Evolutionary conservation across 192 early-diverging fungal species (phyloP), one percentile per base, ranked within the genome.

Genomic region (Gorgonomyces haynaldii): DNA sequence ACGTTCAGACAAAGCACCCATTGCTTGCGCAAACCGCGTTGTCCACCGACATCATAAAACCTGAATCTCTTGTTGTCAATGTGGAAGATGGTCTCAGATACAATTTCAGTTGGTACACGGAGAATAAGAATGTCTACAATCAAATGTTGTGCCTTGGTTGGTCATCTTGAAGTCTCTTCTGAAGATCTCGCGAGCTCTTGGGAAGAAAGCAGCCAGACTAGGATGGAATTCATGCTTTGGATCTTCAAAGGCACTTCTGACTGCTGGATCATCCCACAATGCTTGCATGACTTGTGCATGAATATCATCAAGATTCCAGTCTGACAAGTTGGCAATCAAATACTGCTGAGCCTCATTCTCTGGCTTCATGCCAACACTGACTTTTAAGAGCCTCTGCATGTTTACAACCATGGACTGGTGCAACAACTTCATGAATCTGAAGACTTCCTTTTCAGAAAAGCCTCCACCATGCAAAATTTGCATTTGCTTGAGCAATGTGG

Each of bases 31-130:
- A 78, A 56, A 21, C 61, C 65, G 22, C 76, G 69, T 52, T 83
- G 82, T 6, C 83, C 83, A 24, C 81, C 81, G 0, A 85, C 82
- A 67, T 85, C 83, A 56, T 64, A 83, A 52, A 85, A 73, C 36
- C 71, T 64, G 50, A 67, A 67, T 9, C 32, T 34, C 15, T 34
- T 9, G 32, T 15, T 19, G 17, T 10, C 9, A 24, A 41, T 41
- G 9, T 41, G 6, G 21, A 41, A 41, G 39, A 41, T 24, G 39
- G 39, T 41, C 5, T 41, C 39, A 9, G 39, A 41, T 19, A 41
- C 39, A 6, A 7, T 46, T 36, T 27, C 17, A 8, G 45, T 46
- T 21, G 23, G 17, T 21, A 21, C 20, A 8, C 45, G 45, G 7
- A 46, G 12, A 7, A n/a, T 30, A 19, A 46, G 45, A 19, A 46